These are phyloP conservation scores for Melampsora larici-populina DNA, from an alignment of 1,284 basidiomycete species.

Conservation along the genomic window DNA sequence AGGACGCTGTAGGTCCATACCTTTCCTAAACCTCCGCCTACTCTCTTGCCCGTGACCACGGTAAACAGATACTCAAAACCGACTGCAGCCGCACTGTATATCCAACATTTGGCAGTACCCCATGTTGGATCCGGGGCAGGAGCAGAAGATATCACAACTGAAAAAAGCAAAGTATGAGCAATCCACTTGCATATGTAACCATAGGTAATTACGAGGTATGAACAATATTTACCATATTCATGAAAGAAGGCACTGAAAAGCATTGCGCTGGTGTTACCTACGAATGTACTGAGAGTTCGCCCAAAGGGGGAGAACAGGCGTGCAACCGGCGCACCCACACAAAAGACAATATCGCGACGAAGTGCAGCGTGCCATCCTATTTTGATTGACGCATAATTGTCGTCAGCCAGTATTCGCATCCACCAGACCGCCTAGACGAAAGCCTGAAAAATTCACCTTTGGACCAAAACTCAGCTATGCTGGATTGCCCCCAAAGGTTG, in stretches of 20 bases:
- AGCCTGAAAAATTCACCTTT: background rate
- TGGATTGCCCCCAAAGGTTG: background rate
- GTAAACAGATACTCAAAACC: background rate
- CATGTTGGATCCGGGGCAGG: background rate
- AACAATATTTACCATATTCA: constrained; percentile 6
- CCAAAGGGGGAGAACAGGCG: constrained; percentile 22
- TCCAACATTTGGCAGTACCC: background rate
- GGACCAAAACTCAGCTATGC: constrained; percentile 32
- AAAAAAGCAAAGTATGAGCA: background rate
- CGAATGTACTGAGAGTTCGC: background rate
- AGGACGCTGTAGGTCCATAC: constrained; percentile 24
- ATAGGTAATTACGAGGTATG: background rate
- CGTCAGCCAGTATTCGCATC: background rate
- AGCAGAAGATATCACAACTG: background rate
- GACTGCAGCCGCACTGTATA: background rate
- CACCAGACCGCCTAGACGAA: background rate
- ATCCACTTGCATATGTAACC: background rate
- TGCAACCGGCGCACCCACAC: constrained; percentile 24
- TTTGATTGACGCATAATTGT: no score
- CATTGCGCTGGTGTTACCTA: constrained; percentile 34
- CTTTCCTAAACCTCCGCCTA: constrained; percentile 6
- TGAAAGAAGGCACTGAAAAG: constrained; percentile 42
- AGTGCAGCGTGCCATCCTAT: constrained; percentile 43
- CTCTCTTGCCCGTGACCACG: background rate
- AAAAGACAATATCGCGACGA: constrained; percentile 32